These are phyloP conservation scores for Aspergillus carlsbadensis DNA, from an alignment of 495 filamentous ascomycete genomes.

Conservation along the genomic window DNA sequence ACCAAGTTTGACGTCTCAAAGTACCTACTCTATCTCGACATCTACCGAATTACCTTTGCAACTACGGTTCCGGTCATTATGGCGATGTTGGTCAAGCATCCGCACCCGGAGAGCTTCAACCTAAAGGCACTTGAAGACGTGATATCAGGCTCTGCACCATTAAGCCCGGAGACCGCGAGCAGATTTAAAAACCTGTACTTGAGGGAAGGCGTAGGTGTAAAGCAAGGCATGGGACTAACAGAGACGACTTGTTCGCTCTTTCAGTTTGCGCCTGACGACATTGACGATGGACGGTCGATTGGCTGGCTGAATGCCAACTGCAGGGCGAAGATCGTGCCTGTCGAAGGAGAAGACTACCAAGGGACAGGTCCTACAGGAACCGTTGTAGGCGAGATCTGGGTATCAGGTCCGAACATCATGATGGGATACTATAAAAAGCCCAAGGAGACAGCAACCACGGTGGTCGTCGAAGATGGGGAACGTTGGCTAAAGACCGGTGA, in stretches of 20 bases:
- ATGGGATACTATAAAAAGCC: slow-evolving; percentile 11
- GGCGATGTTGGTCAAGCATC: slow-evolving; percentile 2
- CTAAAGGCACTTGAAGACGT: slow-evolving; percentile 4
- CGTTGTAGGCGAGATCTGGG: slow-evolving; percentile 9
- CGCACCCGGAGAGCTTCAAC: background rate
- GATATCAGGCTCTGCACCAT: slow-evolving; percentile 5
- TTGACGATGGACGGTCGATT: slow-evolving; percentile 6
- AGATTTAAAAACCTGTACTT: slow-evolving; percentile 2
- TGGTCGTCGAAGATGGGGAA: background rate
- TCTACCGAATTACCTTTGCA: slow-evolving; percentile 9
- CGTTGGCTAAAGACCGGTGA: slow-evolving; percentile 11
- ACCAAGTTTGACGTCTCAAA: background rate
- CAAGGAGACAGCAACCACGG: slow-evolving; percentile 1
- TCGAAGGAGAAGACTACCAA: slow-evolving; percentile 1
- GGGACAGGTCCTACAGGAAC: background rate
- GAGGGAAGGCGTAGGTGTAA: background rate
- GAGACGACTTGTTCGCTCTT: slow-evolving; percentile 9
- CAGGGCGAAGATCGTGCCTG: background rate
- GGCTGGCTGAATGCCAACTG: slow-evolving; percentile 14
- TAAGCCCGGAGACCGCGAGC: slow-evolving; percentile 2
- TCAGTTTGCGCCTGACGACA: slow-evolving; percentile 4
- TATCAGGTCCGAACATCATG: slow-evolving; percentile 12
- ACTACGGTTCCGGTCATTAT: slow-evolving; percentile 5
- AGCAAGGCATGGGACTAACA: slow-evolving; percentile 9
- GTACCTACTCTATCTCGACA: slow-evolving; percentile 11